Conservation (phyloP, 2,329 filamentous ascomycete genomes). For the Epichloe typhina region DNA sequence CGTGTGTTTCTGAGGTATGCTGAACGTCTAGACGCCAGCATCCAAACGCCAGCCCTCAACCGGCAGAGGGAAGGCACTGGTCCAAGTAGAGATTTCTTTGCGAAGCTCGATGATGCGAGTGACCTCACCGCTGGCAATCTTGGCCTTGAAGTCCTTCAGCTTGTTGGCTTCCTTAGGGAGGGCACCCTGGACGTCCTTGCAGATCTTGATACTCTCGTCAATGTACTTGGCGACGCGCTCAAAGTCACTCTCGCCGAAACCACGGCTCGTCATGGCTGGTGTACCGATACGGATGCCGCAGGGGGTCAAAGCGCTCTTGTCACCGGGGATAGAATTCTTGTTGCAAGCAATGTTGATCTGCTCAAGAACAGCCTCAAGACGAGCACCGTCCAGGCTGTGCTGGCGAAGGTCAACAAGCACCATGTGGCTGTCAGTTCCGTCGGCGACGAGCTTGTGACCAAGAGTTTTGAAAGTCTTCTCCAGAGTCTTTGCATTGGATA, state of each 20-base stretch:
- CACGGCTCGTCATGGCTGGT: slow-evolving; percentile 92
- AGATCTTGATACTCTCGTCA: slow-evolving; percentile 75
- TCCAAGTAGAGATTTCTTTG: slow-evolving; percentile 85
- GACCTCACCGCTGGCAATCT: slow-evolving; percentile 67
- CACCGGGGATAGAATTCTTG: slow-evolving; percentile 97
- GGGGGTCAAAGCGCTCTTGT: slow-evolving; percentile 92
- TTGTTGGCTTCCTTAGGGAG: slow-evolving; percentile 97
- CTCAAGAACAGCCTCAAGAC: slow-evolving; percentile 91
- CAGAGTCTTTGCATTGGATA: slow-evolving; percentile 86
- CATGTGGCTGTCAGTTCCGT: slow-evolving; percentile 96
- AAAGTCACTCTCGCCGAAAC: slow-evolving; percentile 87
- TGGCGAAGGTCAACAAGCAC: slow-evolving; percentile 89
- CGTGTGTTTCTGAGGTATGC: neutral
- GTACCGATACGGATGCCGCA: slow-evolving; percentile 93
- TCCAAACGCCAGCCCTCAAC: slow-evolving; percentile 58
- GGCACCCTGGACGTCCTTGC: slow-evolving; percentile 70
- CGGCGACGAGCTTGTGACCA: slow-evolving; percentile 87
- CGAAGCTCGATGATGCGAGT: slow-evolving; percentile 71
- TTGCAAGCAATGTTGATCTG: slow-evolving; percentile 98
- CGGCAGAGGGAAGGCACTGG: slow-evolving; percentile 81
- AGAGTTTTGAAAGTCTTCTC: slow-evolving; percentile 74
- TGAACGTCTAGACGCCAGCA: slow-evolving; percentile 37
- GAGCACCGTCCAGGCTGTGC: slow-evolving; percentile 76
- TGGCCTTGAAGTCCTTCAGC: slow-evolving; percentile 98
- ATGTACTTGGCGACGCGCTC: slow-evolving; percentile 83